phyloP scores from a whole-genome alignment of 805 yeast genomes.

The Alloascoidea africana region DNA sequence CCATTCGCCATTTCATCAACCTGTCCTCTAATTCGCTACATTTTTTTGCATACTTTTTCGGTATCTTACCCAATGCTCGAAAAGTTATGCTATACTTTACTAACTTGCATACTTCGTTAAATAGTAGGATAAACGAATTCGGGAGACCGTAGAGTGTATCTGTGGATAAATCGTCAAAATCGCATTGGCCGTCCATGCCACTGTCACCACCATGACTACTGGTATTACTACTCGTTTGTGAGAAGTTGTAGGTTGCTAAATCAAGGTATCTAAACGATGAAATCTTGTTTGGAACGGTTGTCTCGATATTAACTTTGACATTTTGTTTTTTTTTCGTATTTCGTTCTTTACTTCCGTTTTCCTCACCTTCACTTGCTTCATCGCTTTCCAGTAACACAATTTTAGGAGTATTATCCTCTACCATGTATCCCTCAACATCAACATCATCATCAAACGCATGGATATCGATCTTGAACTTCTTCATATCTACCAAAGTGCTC shows the following conservation, averaged over 20 bases:
- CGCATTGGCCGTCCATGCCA: constrained; percentile 28
- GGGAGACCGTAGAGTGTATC: constrained; percentile 80
- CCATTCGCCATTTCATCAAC: constrained; percentile 41
- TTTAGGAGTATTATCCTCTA: background rate
- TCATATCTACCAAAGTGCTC: constrained; percentile 31
- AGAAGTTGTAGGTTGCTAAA: background rate
- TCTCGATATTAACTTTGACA: background rate
- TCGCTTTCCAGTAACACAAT: background rate
- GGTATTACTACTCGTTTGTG: background rate
- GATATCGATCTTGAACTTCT: constrained; percentile 11
- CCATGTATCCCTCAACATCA: constrained; percentile 2
- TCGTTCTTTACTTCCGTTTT: background rate
- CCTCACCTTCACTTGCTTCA: background rate
- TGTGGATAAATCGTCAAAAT: constrained; percentile 45
- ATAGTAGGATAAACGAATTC: constrained; percentile 56
- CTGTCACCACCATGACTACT: constrained; percentile 15
- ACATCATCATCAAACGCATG: background rate
- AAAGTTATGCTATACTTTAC: constrained; percentile 46
- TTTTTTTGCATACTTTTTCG: constrained; percentile 14
- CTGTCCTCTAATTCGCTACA: constrained; percentile 28
- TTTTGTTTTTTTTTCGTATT: background rate
- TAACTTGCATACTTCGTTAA: constrained; percentile 56
- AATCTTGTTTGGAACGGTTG: background rate
- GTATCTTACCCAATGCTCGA: constrained; percentile 13
- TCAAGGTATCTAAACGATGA: constrained; percentile 1